Base-by-base conservation (phyloP, 306 rosid species). In the Dryas drummondii region DNA sequence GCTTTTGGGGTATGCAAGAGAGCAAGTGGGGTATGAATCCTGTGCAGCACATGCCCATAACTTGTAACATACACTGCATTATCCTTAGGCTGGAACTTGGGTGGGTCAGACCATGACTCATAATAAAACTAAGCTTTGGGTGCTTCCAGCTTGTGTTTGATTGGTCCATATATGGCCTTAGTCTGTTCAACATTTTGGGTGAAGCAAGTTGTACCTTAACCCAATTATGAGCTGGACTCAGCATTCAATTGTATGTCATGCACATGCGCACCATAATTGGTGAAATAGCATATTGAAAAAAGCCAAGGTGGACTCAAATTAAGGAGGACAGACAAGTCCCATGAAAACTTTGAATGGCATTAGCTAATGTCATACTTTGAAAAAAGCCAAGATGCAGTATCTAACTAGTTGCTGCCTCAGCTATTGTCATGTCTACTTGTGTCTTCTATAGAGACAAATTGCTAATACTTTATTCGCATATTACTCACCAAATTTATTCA, bases 161-260 rank as follows among this genome's bases (percentile, higher is more conserved):
- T 40, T 61, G 4, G 45, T 37, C 16, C 22, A 22, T 22, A 22
- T 14, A 32, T 13, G 44, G 7, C 44, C 27, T 26, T 14, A 16
- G 49, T 63, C 37, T 1, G 3, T 32, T 65, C n/a, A 46, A 19
- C 37, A 32, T 32, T 32, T 32, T 32, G 37, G 37, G 37, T 46
- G 54, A 66, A 66, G 41, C 17, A n/a, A 19, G 42, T 46, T 46
- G 53, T 19, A 46, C 9, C n/a, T 45, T 46, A 9, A 46, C 67
- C 10, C 17, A 19, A 46, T 12, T 45, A 57, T 45, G 76, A 72
- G 47, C 66, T 57, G 76, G 56, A 72, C n/a, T 22, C 54, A 15
- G 45, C 53, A 44, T 44, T 13, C 26, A 56, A 44, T 32, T 32
- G 13, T 71, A 14, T 44, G 41, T 44, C 44, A 42, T 44, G 48